Conservation (phyloP, 257 asterid genomes). For the Rubia yunnanensis region DNA sequence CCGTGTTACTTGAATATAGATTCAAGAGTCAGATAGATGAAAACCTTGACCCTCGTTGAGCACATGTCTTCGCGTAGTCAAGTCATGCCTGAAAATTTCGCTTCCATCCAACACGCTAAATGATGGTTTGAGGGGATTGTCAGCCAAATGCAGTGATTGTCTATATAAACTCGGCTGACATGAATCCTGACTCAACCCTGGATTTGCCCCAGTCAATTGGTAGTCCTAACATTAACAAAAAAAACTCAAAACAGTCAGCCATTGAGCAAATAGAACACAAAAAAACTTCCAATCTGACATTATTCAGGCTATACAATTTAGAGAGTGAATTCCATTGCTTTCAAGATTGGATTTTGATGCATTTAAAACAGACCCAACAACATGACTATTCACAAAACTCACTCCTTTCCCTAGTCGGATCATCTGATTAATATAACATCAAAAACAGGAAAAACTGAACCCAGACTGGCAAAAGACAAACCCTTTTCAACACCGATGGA, state of each 20-base stretch:
- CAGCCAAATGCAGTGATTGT: conserved; percentile 27
- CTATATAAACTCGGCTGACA: conserved; percentile 24
- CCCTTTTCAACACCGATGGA: too few species aligned
- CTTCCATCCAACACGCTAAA: conserved; percentile 26
- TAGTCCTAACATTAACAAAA: conserved; percentile 33
- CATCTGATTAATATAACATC: neutral
- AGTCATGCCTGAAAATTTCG: conserved; percentile 21
- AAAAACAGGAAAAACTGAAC: neutral
- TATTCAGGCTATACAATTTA: neutral
- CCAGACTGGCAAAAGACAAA: neutral
- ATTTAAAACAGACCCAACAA: neutral
- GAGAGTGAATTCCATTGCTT: neutral
- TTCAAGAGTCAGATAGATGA: conserved; percentile 5
- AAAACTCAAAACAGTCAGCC: neutral
- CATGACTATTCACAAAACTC: neutral
- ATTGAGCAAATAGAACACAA: neutral
- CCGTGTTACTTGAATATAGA: neutral
- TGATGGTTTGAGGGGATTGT: conserved; percentile 36
- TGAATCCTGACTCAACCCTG: conserved; percentile 37
- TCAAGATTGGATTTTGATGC: neutral
- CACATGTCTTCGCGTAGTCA: conserved; percentile 25
- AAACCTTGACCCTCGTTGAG: conserved; percentile 52
- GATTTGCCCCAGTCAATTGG: conserved; percentile 26
- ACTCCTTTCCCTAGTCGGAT: neutral
- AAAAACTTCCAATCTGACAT: neutral